These are phyloP conservation scores for Ascochyta lentis DNA, from an alignment of 2,329 filamentous ascomycete genomes.

Conservation along the genomic window DNA sequence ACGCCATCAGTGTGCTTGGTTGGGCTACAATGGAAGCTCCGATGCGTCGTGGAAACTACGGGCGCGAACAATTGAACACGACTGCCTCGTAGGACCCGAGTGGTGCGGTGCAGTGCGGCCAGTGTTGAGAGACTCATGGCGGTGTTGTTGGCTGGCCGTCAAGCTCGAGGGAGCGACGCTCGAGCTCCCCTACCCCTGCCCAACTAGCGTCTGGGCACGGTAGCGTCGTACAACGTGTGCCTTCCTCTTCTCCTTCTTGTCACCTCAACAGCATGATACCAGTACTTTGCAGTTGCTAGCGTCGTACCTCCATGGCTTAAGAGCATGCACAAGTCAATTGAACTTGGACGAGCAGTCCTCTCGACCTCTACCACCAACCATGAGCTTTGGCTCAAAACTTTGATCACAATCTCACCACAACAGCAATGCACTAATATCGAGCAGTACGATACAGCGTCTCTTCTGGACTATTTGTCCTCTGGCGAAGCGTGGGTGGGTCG, in stretches of 20 bases:
- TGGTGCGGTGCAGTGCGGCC: conserved; percentile 28
- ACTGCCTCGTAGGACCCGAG: conserved; percentile 9
- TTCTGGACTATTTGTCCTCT: conserved; percentile 33
- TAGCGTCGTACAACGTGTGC: conserved; percentile 8
- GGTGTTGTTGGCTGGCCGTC: conserved; percentile 15
- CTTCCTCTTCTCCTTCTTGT: not conserved
- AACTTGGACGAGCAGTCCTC: conserved; percentile 46
- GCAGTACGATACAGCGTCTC: conserved; percentile 19
- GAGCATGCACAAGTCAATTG: conserved; percentile 36
- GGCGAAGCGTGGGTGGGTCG: conserved; percentile 43
- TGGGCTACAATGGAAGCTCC: conserved; percentile 36
- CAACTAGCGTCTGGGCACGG: conserved; percentile 18
- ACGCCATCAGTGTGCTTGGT: conserved; percentile 61
- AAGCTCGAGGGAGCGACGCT: conserved; percentile 26
- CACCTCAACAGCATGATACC: not conserved
- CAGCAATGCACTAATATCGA: conserved; percentile 34
- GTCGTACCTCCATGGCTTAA: conserved; percentile 4
- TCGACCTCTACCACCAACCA: conserved; percentile 28
- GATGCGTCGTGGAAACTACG: conserved; percentile 3
- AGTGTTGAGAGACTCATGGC: conserved; percentile 33
- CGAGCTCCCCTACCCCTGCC: conserved; percentile 26
- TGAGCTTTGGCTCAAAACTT: conserved; percentile 47
- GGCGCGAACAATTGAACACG: not conserved
- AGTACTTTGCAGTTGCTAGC: conserved; percentile 2
- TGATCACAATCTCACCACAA: conserved; percentile 44